A percentile compares a stretch with the other conserved stretches of the same genome.
Evolutionary conservation across 495 filamentous ascomycete species (phyloP).

Genomic region (Immersiella caudata): DNA sequence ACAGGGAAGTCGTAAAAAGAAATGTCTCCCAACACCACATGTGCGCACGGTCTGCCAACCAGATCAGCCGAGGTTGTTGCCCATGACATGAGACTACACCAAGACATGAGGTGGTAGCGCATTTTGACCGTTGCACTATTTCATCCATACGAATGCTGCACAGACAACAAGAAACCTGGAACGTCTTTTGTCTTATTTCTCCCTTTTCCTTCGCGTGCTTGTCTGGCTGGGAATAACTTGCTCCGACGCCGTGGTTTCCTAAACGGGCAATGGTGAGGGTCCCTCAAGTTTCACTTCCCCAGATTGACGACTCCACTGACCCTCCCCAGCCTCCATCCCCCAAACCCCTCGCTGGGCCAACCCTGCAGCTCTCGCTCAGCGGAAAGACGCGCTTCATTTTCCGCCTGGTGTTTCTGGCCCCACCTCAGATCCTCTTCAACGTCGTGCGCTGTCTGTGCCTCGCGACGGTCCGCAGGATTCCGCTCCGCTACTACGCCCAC

Average conservation of each 20-base stretch:
- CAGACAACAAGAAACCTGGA: neutral
- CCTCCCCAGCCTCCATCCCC: neutral
- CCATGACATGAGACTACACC: too few species aligned
- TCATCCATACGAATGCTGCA: too few species aligned
- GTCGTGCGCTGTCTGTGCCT: conserved; percentile 23
- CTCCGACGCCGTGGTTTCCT: neutral
- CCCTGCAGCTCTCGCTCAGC: neutral
- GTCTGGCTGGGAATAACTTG: neutral
- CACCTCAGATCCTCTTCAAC: conserved; percentile 26
- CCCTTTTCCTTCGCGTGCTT: neutral
- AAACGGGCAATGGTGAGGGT: neutral
- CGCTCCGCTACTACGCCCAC: conserved; percentile 20
- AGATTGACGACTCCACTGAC: neutral
- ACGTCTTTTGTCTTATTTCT: neutral
- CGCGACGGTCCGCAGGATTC: conserved; percentile 26
- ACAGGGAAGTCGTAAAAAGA: neutral
- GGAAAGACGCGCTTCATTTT: neutral
- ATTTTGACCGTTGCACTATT: too few species aligned
- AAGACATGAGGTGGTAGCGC: too few species aligned
- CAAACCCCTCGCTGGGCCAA: neutral
- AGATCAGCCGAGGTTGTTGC: too few species aligned
- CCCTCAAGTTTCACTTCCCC: neutral
- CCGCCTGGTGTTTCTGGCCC: conserved; percentile 12
- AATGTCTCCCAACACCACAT: too few species aligned
- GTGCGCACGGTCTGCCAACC: too few species aligned